Evolutionary conservation across 805 yeast genomes (phyloP), one percentile per base, ranked within the genome.

Genomic region (Clavispora phyllophila): DNA sequence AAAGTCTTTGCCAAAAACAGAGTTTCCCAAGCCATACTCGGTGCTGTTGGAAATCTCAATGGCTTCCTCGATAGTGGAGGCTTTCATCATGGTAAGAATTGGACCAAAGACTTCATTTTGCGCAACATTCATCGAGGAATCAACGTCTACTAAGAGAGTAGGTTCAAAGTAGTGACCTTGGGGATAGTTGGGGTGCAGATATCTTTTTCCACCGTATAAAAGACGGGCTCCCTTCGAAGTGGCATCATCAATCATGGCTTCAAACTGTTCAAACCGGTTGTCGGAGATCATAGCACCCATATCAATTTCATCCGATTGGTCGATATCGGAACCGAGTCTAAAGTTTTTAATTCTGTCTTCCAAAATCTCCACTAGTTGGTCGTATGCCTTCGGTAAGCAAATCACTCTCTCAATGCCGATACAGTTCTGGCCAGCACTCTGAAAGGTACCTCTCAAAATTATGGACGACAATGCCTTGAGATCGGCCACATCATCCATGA

Each of bases 361-460:
- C 34, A 93, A 68, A 9, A 79, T 75, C 0, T 66, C 64, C 1
- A 83, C 82, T 33, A 93, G 64, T 34, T 64, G 55, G 18, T 79
- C 82, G 63, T 93, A 90, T 22, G 80, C 78, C 33, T 70, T 68
- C 5, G 84, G 85, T 36, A 87, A 73, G 28, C 90, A 88, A 48
- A 93, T 83, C 6, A 93, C 95, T 44, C 99, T 75, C 66, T 93
- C 99, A 42, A 93, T 86, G 29, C 99, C 98, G 56, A 93, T 93
- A 68, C 99, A 93, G 61, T 93, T 93, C 66, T 93, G 99, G 10
- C 99, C 99, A 0, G 96, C 86, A 41, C 96, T 85, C 66, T 93
- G 99, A 70, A 91, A 93, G 0, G 96, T 84, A 27, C 99, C 99
- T 57, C 99, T 76, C 84, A 93, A 76, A 31, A 93, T 75, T 20